A percentile compares a stretch with the other conserved stretches of the same genome.
These are phyloP conservation scores for Ettlia oleoabundans DNA, from an alignment of 139 green algal genomes.

Conservation along the genomic window DNA sequence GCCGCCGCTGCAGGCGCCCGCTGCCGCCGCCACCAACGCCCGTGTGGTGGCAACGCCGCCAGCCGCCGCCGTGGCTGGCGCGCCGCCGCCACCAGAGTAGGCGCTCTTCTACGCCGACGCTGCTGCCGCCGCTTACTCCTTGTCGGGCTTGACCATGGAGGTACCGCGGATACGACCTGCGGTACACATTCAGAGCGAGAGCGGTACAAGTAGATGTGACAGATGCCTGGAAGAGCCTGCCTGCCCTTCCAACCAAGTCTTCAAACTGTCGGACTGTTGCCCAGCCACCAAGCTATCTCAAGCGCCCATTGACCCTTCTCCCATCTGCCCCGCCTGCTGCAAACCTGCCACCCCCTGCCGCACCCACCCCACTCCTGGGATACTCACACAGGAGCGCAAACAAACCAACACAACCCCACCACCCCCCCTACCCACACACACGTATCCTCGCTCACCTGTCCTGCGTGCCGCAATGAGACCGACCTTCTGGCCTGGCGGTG, in stretches of 20 bases:
- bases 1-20: neutral
- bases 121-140: slow-evolving; percentile 45
- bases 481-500: slow-evolving; percentile 83
- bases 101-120: neutral
- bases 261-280: too few relatives aligned
- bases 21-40: neutral
- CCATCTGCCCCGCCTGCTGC: too few relatives aligned
- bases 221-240: too few relatives aligned
- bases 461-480: slow-evolving; percentile 88
- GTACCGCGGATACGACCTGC: slow-evolving; percentile 53
- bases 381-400: neutral
- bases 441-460: slow-evolving; percentile 54
- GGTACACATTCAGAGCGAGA: neutral
- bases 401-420: neutral
- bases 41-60: neutral
- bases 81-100: neutral
- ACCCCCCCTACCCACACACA: too few relatives aligned
- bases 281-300: too few relatives aligned
- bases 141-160: slow-evolving; percentile 48
- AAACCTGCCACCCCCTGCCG: too few relatives aligned
- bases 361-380: too few relatives aligned
- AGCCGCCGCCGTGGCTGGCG: neutral
- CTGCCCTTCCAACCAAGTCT: too few relatives aligned
- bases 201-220: neutral
- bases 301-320: too few relatives aligned